phyloP scores from a whole-genome alignment of 2,329 filamentous ascomycete species.

The Alternaria panax region DNA sequence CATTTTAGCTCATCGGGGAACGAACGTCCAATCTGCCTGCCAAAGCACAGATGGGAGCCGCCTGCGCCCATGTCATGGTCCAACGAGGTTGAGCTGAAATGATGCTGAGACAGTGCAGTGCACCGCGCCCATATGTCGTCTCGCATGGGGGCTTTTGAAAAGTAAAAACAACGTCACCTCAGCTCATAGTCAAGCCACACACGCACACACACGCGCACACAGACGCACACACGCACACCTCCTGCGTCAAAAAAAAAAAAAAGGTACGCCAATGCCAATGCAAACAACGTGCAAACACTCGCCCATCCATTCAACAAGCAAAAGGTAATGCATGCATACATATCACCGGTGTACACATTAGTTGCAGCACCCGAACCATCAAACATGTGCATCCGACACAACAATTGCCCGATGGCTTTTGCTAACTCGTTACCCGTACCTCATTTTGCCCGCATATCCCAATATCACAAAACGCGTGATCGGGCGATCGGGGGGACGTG shows the following conservation, averaged over 20 bases:
- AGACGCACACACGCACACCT: not conserved
- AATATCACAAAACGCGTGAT: not conserved
- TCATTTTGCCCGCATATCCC: not conserved
- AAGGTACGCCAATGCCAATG: not conserved
- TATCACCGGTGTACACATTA: not conserved
- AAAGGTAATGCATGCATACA: not conserved
- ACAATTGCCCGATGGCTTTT: constrained; percentile 1
- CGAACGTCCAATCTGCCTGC: not conserved
- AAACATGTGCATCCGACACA: not conserved
- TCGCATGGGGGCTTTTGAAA: not conserved
- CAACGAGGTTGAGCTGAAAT: not conserved
- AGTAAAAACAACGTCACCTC: not conserved
- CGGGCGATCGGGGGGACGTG: not conserved
- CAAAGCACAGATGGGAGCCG: not conserved
- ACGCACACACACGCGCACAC: not conserved
- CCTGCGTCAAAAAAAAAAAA: constrained; percentile 1
- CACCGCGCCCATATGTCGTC: not conserved
- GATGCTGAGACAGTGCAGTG: not conserved
- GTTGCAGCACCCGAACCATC: not conserved
- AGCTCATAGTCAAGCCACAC: constrained; percentile 1
- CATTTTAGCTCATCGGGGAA: not conserved
- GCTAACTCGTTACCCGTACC: not conserved
- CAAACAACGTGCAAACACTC: not conserved
- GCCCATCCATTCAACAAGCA: not conserved
- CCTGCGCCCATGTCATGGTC: constrained; percentile 2